These are phyloP conservation scores for Xylaria sp. DNA, from an alignment of 2,329 filamentous ascomycete species.

Conservation along the genomic window DNA sequence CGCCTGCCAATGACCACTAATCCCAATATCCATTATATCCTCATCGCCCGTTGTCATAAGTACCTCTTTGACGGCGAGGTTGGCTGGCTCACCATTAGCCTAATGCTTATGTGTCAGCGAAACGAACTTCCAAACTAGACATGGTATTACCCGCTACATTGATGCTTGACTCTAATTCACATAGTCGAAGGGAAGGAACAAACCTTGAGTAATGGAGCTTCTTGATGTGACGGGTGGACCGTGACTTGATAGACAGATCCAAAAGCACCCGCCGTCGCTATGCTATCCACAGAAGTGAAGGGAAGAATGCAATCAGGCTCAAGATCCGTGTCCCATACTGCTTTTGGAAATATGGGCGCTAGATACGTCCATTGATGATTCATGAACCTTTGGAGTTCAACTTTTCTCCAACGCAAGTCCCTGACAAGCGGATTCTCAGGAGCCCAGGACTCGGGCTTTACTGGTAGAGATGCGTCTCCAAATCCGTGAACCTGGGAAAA, in stretches of 20 bases:
- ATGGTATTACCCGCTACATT: background rate
- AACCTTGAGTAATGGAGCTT: background rate
- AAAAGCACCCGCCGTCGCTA: background rate
- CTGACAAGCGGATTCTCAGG: background rate
- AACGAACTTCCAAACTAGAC: background rate
- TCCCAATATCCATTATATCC: background rate
- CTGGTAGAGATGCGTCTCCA: slow-evolving; percentile 3
- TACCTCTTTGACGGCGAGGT: background rate
- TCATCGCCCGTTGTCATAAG: background rate
- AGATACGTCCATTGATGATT: slow-evolving; percentile 4
- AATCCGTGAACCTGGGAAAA: background rate
- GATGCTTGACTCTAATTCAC: background rate
- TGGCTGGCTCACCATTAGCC: slow-evolving; percentile 1
- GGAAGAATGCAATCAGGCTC: background rate
- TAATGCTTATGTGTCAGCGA: background rate
- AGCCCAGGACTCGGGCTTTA: background rate
- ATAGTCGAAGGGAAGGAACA: background rate
- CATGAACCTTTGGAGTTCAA: background rate
- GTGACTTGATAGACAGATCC: background rate
- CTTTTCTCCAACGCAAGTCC: background rate
- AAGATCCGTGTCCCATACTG: background rate
- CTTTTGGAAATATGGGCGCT: background rate
- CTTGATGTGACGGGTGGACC: slow-evolving; percentile 3
- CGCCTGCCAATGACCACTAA: background rate
- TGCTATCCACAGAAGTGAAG: background rate